These are phyloP conservation scores for Trypanosoma melophagium DNA, from an alignment of 208 protist species.

Conservation along the genomic window DNA sequence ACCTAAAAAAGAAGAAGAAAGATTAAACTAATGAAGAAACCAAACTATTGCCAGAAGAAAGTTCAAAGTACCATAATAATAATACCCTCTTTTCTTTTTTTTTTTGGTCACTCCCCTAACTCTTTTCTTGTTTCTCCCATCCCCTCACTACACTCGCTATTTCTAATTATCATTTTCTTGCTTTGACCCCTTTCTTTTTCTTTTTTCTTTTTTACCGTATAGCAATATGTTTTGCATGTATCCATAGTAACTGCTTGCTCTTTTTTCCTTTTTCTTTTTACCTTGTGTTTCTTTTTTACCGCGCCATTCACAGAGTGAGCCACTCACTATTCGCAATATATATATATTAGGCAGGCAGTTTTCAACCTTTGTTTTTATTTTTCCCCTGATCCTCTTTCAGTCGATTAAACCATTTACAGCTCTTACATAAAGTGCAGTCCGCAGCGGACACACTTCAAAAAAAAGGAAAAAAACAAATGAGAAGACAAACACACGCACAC, in stretches of 20 bases:
- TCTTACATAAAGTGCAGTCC: too few relatives aligned
- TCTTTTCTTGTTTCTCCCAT: slow-evolving; percentile 19
- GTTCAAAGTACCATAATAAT: too few relatives aligned
- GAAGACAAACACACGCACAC: not conserved
- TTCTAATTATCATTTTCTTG: slow-evolving; percentile 2
- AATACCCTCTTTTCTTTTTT: not conserved
- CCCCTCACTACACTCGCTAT: not conserved
- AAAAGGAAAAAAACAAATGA: not conserved
- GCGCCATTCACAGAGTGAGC: not conserved
- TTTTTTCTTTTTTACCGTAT: not conserved
- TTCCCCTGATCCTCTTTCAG: too few relatives aligned
- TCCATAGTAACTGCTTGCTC: too few relatives aligned
- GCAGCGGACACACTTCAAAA: not conserved
- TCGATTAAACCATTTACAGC: too few relatives aligned
- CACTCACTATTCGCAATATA: too few relatives aligned
- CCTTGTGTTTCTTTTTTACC: not conserved
- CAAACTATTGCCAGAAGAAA: too few relatives aligned
- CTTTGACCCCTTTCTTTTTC: not conserved
- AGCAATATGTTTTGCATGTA: too few relatives aligned
- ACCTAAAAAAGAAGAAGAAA: too few relatives aligned
- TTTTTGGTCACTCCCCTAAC: not conserved
- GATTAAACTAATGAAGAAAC: too few relatives aligned
- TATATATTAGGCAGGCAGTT: too few relatives aligned
- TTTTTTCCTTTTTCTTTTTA: slow-evolving; percentile 4
- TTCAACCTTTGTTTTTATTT: too few relatives aligned